A percentile compares a stretch with the other conserved stretches of the same genome.
These are phyloP conservation scores for Neonectria coccinea DNA, from an alignment of 2,329 filamentous ascomycete species.

Conservation along the genomic window DNA sequence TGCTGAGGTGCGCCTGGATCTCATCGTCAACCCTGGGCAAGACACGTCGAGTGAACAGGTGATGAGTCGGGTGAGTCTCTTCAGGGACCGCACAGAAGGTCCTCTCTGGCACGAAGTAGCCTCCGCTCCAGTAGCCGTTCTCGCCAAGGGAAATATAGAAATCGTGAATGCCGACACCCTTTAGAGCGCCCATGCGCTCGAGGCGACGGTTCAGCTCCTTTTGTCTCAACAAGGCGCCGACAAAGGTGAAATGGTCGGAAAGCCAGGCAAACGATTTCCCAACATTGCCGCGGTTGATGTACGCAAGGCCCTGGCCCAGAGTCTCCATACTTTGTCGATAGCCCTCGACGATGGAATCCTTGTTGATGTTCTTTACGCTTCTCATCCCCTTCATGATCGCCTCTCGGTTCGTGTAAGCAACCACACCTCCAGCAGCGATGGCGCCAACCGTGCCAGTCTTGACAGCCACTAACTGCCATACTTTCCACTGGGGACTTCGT, in stretches of 20 bases:
- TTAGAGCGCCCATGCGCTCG: slow-evolving; percentile 68
- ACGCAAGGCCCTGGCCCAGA: slow-evolving; percentile 65
- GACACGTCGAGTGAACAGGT: slow-evolving; percentile 64
- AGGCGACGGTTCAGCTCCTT: slow-evolving; percentile 78
- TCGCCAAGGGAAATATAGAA: slow-evolving; percentile 82
- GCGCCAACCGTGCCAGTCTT: slow-evolving; percentile 85
- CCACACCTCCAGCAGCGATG: slow-evolving; percentile 83
- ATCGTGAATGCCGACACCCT: slow-evolving; percentile 77
- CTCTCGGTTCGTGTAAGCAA: slow-evolving; percentile 82
- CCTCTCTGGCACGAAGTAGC: slow-evolving; percentile 72
- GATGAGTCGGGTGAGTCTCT: slow-evolving; percentile 56
- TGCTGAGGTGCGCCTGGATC: slow-evolving; percentile 75
- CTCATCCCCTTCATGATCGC: slow-evolving; percentile 67
- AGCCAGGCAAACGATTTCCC: slow-evolving; percentile 82
- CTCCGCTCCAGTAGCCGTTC: slow-evolving; percentile 72
- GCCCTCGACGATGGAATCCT: slow-evolving; percentile 59
- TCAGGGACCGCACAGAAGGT: slow-evolving; percentile 83
- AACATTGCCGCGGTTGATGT: slow-evolving; percentile 68
- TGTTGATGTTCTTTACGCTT: slow-evolving; percentile 60
- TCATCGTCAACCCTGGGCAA: slow-evolving; percentile 78
- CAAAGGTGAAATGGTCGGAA: slow-evolving; percentile 85
- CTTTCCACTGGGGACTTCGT: slow-evolving; percentile 59
- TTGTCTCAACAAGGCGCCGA: slow-evolving; percentile 80
- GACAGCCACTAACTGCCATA: slow-evolving; percentile 76
- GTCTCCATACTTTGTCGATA: slow-evolving; percentile 63